These are phyloP conservation scores for Zelonia costaricensis DNA, from an alignment of 208 protist species.

Conservation along the genomic window DNA sequence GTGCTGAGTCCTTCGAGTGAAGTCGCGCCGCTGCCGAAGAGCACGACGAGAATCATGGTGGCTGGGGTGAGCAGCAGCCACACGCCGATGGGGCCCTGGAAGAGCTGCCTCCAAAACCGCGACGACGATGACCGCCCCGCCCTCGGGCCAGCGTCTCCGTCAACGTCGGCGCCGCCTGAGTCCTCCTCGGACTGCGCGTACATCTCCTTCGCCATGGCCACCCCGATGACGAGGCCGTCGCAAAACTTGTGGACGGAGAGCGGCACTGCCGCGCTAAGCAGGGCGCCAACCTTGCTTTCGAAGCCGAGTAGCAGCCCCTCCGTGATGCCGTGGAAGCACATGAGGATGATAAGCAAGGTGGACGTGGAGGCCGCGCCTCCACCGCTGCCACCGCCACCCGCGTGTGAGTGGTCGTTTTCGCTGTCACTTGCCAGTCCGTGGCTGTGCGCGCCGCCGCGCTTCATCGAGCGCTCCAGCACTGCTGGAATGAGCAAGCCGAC, in stretches of 20 bases:
- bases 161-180: background rate
- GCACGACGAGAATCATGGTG: constrained; percentile 29
- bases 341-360: constrained; percentile 52
- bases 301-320: constrained; percentile 70
- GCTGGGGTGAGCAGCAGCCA: constrained; percentile 58
- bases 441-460: constrained; percentile 23
- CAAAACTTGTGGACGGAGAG: constrained; percentile 68
- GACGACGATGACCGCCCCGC: background rate
- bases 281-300: constrained; percentile 26
- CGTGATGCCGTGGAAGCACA: constrained; percentile 69
- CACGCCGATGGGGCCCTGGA: constrained; percentile 21
- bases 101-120: constrained; percentile 26
- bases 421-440: constrained; percentile 13
- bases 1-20: background rate
- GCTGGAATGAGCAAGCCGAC: constrained; percentile 64
- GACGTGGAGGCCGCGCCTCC: constrained; percentile 15
- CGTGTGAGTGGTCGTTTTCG: constrained; percentile 12
- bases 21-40: too few relatives aligned
- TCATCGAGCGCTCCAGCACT: constrained; percentile 37
- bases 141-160: background rate
- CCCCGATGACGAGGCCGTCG: constrained; percentile 76
- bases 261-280: constrained; percentile 47
- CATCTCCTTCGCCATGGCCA: constrained; percentile 59
- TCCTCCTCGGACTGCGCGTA: constrained; percentile 3
- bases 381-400: background rate